Conservation (phyloP, 305 asterid genomes). For the Nicotiana rustica region DNA sequence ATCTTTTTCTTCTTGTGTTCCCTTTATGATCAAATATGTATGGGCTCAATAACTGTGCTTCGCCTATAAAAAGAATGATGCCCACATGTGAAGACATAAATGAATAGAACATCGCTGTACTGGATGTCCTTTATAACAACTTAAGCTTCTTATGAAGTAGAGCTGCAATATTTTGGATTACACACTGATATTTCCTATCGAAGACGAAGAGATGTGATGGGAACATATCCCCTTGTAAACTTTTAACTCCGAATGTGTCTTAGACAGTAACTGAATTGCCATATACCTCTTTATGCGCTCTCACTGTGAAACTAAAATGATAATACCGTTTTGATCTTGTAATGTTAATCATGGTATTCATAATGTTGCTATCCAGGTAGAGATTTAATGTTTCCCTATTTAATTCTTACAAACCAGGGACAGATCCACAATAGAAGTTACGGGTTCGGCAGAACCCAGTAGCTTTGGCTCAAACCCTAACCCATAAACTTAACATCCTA, state of each 20-base stretch:
- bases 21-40: background rate
- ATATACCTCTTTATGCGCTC: background rate
- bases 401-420: background rate
- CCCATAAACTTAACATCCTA: no score
- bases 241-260: background rate
- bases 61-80: background rate
- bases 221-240: slow-evolving; percentile 7
- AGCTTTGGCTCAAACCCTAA: no score
- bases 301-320: background rate
- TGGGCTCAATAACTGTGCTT: background rate
- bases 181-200: background rate
- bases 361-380: background rate
- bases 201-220: background rate
- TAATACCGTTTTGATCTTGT: background rate
- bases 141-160: background rate
- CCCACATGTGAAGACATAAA: background rate
- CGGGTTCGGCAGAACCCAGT: no score
- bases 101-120: background rate
- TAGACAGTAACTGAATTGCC: background rate
- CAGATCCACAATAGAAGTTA: no score
- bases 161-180: background rate
- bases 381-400: background rate
- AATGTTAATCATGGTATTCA: slow-evolving; percentile 10
- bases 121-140: background rate
- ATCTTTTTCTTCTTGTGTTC: background rate